Base-by-base conservation (phyloP, 2,329 filamentous ascomycete species). In the Colletotrichum aenigma region DNA sequence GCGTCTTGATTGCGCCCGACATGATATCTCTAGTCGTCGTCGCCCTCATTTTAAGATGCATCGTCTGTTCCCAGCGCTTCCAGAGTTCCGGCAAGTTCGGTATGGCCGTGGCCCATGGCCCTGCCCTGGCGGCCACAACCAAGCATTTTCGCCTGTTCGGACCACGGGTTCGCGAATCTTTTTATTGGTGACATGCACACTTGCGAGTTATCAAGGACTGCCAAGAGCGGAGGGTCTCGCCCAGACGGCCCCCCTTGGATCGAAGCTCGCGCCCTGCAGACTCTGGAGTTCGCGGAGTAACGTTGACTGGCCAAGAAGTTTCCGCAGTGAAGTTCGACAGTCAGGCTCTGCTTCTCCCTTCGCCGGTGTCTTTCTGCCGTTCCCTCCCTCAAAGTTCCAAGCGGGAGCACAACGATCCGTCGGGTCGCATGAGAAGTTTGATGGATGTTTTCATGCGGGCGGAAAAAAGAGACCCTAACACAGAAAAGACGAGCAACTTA, bases 371-470 rank as follows among this genome's bases (percentile, higher is more conserved):
- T n/a, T 12, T 7, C 67, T 48, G 61, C 18, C 30, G 38, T 66
- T 64, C 58, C n/a, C 60, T 75, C 71, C 71, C 74, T 75, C 64
- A 24, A 26, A 61, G 58, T 71, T 76, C 74, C 60, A 62, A 28
- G 38, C 60, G 71, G 74, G 66, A 75, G 32, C 48, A 75, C 16
- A 66, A 70, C 32, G 38, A 71, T 66, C 74, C 71, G 74, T 58
- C 66, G 52, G 66, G 66, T 75, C 36, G 61, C 71, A 75, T 71
- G 52, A 71, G 24, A 62, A 66, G 28, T 56, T 66, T 55, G 21
- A 36, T 60, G 66, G 52, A 66, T 24, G 52, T 71, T 75, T 70
- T 75, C 74, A 76, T 76, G 71, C 74, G 62, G 74, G 73, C 70
- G 64, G 34, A 26, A 75, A 60, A 55, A 66, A 60, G 38, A 24